Percentiles rank a stretch among this genome's conserved stretches.
Conservation (phyloP, 2,329 filamentous ascomycete species). For the Trichoderma sp. region DNA sequence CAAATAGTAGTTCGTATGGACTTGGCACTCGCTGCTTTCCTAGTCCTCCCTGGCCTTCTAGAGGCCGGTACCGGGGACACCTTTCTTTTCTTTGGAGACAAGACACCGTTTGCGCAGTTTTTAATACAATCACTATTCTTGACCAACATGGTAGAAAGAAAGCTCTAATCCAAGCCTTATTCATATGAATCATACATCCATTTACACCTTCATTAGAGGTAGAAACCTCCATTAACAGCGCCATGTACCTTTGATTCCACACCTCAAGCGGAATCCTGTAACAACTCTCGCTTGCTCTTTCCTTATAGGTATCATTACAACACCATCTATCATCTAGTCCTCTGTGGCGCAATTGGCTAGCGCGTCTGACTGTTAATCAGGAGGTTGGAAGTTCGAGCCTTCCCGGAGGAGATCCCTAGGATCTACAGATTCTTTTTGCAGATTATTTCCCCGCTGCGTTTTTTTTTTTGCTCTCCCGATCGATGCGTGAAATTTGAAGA, state of each 20-base stretch:
- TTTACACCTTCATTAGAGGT: neutral
- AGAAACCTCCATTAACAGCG: neutral
- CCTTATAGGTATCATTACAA: neutral
- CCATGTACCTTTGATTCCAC: neutral
- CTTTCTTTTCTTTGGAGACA: neutral
- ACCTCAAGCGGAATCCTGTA: neutral
- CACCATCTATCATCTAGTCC: conserved; percentile 3
- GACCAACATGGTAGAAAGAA: neutral
- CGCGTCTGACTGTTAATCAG: conserved; percentile 56
- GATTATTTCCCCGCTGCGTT: neutral
- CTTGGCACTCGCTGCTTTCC: neutral
- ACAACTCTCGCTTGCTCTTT: neutral
- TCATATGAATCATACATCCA: neutral
- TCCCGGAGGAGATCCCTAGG: conserved; percentile 18
- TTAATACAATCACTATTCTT: neutral
- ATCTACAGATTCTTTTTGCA: neutral
- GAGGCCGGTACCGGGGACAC: neutral
- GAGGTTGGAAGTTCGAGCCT: conserved; percentile 24
- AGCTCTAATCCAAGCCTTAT: neutral
- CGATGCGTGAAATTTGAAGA: neutral
- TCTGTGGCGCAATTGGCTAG: conserved; percentile 53
- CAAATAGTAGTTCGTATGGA: neutral
- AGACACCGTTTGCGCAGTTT: neutral
- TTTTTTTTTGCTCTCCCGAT: neutral
- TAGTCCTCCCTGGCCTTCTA: neutral